A percentile compares a stretch with the other conserved stretches of the same genome.
Evolutionary conservation across 305 asterid genomes (phyloP).

Genomic region (Coffea humblotiana): DNA sequence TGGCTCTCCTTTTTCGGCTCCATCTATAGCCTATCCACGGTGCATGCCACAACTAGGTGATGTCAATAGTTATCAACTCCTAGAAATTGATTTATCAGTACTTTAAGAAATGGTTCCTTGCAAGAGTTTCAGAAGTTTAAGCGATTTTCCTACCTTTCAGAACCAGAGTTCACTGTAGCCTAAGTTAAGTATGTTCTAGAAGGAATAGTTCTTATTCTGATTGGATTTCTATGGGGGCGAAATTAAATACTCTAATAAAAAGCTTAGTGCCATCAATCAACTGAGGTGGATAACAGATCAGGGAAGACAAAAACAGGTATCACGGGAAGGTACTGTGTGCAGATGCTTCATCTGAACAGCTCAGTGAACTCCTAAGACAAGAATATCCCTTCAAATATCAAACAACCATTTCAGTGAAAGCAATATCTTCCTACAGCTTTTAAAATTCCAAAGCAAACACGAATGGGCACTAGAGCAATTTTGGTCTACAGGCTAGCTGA

Average conservation of each 20-base stretch:
- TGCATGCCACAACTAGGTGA: slow-evolving; percentile 8
- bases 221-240: background rate
- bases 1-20: slow-evolving; percentile 90
- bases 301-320: no score
- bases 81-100: background rate
- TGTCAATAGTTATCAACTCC: background rate
- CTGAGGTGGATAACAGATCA: no score
- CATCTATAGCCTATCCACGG: slow-evolving; percentile 62
- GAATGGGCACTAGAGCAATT: background rate
- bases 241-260: background rate
- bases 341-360: no score
- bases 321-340: no score
- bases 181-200: background rate
- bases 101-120: background rate
- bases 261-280: background rate
- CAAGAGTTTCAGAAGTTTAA: background rate
- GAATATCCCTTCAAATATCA: no score
- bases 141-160: background rate
- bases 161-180: background rate
- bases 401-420: no score
- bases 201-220: background rate
- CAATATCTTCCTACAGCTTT: no score
- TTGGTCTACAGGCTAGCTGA: background rate
- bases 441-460: no score
- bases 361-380: no score